Base-by-base conservation (phyloP, 2,329 filamentous ascomycete genomes). In the Monilinia laxa region DNA sequence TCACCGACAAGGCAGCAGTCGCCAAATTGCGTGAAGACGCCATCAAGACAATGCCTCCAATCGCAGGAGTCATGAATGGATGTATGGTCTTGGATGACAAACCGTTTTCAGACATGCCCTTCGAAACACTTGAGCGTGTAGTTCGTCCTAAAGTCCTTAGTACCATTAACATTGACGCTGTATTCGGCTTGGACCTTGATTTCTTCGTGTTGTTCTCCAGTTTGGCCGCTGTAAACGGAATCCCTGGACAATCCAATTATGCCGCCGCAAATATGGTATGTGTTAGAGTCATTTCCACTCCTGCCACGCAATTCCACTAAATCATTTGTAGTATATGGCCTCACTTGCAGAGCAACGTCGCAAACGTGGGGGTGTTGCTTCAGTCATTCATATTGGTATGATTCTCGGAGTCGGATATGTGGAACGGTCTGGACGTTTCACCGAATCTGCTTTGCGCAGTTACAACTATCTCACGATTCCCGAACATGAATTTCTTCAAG, bases 321-420 rank as follows among this genome's bases (percentile, higher is more conserved):
- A 20, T 2, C 31, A 18, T 42, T 18, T 42, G 14, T 42, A 62
- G 42, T 84, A 80, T 75, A 76, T 82, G 18, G 78, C 81, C 47
- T 72, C 76, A 5, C 77, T 82, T 35, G 77, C 75, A 4, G 75
- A 77, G 28, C 76, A 81, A 68, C 78, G 82, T 3, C 75, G 76
- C 0, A 73, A 73, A 0, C 74, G 74, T 31, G 81, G 81, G 1
- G 73, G 82, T 2, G 76, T 80, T 3, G 82, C 80, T 31, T 78
- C 81, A 0, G 80, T 80, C 0, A 77, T 89, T 1, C 81, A 87
- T 70, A 76, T 88, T 18, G 84, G 84, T 0, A 79, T 80, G 1
- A 79, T 88, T 11, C 74, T 76, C 3, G 80, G 77, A 6, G 73
- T 78, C 4, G 81, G 81, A 0, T 78, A 76, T 62, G 71, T 81